phyloP scores from a whole-genome alignment of 306 rosid species.

The Citrullus colocynthis region DNA sequence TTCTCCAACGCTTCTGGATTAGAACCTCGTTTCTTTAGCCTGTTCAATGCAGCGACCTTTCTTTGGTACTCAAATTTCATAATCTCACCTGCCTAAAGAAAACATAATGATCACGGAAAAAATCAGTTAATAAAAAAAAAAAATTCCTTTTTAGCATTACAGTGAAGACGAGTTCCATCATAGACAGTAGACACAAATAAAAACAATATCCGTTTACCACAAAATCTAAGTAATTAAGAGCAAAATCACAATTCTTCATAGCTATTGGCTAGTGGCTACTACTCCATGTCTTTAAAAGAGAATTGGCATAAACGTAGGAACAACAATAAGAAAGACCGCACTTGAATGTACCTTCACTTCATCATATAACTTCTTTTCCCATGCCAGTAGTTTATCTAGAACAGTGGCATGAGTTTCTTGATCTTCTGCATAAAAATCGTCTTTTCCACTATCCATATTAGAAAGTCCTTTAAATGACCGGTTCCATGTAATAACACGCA shows the following conservation, averaged over 20 bases:
- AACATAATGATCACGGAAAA: background rate
- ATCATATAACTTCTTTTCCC: conserved; percentile 91
- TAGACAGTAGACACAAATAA: background rate
- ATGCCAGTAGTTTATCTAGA: conserved; percentile 84
- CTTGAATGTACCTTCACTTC: conserved; percentile 66
- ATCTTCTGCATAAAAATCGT: conserved; percentile 60
- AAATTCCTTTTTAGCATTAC: background rate
- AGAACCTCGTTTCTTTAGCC: conserved; percentile 52
- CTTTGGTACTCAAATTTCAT: conserved; percentile 85
- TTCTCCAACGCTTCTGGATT: conserved; percentile 78
- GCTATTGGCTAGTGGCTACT: too few species aligned
- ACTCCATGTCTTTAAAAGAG: background rate
- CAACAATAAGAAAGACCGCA: background rate
- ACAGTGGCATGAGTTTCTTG: conserved; percentile 85
- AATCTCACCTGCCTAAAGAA: conserved; percentile 69
- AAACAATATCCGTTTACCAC: background rate
- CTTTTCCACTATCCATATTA: conserved; percentile 46
- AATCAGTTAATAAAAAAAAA: background rate
- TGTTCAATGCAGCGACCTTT: conserved; percentile 66
- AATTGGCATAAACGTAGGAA: background rate
- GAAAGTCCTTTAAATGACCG: conserved; percentile 57
- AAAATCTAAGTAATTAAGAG: background rate
- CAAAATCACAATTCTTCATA: background rate
- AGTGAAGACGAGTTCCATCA: background rate
- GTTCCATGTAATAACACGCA: conserved; percentile 93